Evolutionary conservation across 768 basidiomycete species (phyloP).

Genomic region (Suillus discolor): DNA sequence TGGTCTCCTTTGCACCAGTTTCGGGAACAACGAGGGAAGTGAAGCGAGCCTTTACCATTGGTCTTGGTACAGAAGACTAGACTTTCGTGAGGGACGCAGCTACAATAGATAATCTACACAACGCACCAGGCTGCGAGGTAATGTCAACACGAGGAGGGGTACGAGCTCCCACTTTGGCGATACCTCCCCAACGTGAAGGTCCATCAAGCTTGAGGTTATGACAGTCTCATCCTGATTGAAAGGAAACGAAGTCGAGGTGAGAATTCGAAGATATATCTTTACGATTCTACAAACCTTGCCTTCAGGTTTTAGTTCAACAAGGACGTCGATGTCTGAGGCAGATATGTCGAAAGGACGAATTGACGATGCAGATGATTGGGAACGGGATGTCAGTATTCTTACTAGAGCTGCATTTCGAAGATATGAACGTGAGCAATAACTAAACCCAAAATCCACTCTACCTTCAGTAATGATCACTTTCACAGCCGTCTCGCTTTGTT

Average conservation of each 20-base stretch:
- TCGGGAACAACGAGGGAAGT: slow-evolving; percentile 62
- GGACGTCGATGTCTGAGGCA: slow-evolving; percentile 62
- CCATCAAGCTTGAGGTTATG: slow-evolving; percentile 63
- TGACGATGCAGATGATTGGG: slow-evolving; percentile 25
- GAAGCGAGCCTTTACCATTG: slow-evolving; percentile 66
- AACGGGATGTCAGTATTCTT: slow-evolving; percentile 53
- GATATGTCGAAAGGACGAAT: slow-evolving; percentile 56
- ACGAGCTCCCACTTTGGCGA: slow-evolving; percentile 33
- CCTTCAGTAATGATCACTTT: slow-evolving; percentile 54
- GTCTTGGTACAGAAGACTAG: slow-evolving; percentile 48
- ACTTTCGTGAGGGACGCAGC: slow-evolving; percentile 7
- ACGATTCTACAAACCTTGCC: slow-evolving; percentile 55
- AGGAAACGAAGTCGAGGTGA: neutral
- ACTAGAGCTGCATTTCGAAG: slow-evolving; percentile 34
- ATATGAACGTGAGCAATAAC: slow-evolving; percentile 4
- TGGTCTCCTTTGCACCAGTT: slow-evolving; percentile 76
- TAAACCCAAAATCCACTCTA: slow-evolving; percentile 6
- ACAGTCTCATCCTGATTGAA: slow-evolving; percentile 67
- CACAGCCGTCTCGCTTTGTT: slow-evolving; percentile 45
- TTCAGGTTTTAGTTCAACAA: slow-evolving; percentile 69
- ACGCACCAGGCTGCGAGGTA: slow-evolving; percentile 61
- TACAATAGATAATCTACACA: neutral
- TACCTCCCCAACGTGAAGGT: slow-evolving; percentile 57
- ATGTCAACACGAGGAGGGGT: slow-evolving; percentile 56
- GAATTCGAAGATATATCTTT: slow-evolving; percentile 10